Evolutionary conservation across 805 yeast species (phyloP).

Genomic region (Suhomyces xylopsoci): DNA sequence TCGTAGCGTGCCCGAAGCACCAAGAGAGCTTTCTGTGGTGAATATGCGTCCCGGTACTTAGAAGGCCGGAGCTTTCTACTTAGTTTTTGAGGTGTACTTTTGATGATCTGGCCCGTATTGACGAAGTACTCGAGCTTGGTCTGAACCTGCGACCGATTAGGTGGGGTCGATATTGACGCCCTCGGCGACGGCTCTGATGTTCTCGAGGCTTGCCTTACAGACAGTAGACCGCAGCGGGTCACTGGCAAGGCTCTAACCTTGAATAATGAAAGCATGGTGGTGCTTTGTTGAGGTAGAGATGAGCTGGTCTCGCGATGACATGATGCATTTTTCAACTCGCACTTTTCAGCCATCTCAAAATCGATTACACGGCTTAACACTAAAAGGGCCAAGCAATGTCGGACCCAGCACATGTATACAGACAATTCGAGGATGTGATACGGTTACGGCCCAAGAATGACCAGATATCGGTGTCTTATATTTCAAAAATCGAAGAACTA

Average conservation of each 20-base stretch:
- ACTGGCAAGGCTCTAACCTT: background rate
- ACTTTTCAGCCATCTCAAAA: background rate
- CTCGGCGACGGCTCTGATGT: background rate
- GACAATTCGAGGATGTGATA: background rate
- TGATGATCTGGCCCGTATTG: constrained; percentile 26
- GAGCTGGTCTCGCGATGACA: background rate
- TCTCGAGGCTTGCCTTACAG: background rate
- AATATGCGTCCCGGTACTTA: background rate
- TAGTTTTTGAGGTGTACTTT: constrained; percentile 15
- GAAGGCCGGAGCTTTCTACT: constrained; percentile 5
- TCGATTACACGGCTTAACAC: background rate
- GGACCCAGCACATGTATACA: background rate
- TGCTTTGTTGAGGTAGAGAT: background rate
- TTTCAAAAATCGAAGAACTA: background rate
- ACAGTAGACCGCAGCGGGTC: background rate
- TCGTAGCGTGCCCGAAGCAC: constrained; percentile 16
- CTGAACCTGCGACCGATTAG: constrained; percentile 11
- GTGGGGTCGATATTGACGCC: background rate
- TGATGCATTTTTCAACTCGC: background rate
- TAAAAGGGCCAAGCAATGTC: background rate
- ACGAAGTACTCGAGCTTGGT: constrained; percentile 25
- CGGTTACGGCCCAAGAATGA: background rate
- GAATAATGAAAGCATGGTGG: background rate
- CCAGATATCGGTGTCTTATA: background rate
- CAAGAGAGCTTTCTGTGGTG: constrained; percentile 22